Evolutionary conservation across 2,329 filamentous ascomycete genomes (phyloP), one percentile per base, ranked within the genome.

Genomic region (Stagonosporopsis tanaceti): DNA sequence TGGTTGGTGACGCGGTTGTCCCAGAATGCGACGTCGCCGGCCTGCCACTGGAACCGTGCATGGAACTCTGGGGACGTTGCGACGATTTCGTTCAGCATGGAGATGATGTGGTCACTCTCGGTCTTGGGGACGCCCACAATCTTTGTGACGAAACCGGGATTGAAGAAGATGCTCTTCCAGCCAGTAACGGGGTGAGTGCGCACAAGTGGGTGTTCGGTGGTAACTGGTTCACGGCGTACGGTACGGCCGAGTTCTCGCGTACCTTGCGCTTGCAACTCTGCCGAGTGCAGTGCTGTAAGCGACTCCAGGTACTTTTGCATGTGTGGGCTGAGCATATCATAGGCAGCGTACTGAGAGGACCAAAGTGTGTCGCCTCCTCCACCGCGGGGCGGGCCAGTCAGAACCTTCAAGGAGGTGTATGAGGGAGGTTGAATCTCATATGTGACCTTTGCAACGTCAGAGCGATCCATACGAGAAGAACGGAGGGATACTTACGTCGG

Each of bases 11-110:
- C 76, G 17, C 87, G 78, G 61, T 89, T 90, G 68, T 90, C 87
- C 87, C 88, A 90, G 56, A 90, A 82, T 0, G 87, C 87, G 1
- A 91, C 85, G 55, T 89, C 88, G 39, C 85, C 82, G 60, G 85
- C 82, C 40, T 82, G 80, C 87, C 88, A 89, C 62, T 84, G 81
- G 67, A 89, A 86, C 17, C 89, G 82, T 6, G 85, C 88, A 65
- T 92, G 89, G 57, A 89, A 80, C 72, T 93, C 90, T 39, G 89
- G 88, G 6, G 81, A 85, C 1, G 83, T 84, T 2, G 81, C 74
- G 6, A 87, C 79, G 24, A 86, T 76, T 64, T 85, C 82, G 32
- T 84, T 85, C 32, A 87, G 76, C 44, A 81, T 79, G 2, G 71
- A 67, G 58, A 86, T 78, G 60, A 85, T 83, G 39, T 78, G 74